phyloP scores from a whole-genome alignment of 352 stramenopile genomes.

The Globisporangium ultimum region DNA sequence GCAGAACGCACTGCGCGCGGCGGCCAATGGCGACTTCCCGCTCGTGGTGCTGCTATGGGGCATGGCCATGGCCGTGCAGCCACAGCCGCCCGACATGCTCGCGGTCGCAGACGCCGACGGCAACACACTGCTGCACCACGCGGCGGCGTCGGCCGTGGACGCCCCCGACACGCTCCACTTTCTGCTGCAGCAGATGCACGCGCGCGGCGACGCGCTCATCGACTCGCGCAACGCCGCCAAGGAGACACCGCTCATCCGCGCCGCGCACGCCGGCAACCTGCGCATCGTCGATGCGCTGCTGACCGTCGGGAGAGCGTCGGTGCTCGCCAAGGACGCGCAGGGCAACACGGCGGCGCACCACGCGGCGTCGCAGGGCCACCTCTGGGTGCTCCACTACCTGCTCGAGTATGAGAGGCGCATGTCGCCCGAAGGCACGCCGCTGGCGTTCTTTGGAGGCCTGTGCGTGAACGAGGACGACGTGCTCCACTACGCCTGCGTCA shows the following conservation, averaged over 20 bases:
- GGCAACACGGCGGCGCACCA: slow-evolving; percentile 74
- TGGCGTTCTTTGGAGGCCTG: slow-evolving; percentile 25
- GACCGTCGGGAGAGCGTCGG: slow-evolving; percentile 40
- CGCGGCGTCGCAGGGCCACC: slow-evolving; percentile 59
- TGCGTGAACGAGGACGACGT: slow-evolving; percentile 33
- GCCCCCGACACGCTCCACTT: slow-evolving; percentile 74
- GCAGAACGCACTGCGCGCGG: slow-evolving; percentile 70
- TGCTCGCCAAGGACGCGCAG: slow-evolving; percentile 45
- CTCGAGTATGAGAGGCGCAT: slow-evolving; percentile 38
- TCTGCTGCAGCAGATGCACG: slow-evolving; percentile 68
- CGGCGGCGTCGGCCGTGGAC: slow-evolving; percentile 40
- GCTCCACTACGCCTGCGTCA: slow-evolving; percentile 56
- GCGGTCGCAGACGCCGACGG: slow-evolving; percentile 33
- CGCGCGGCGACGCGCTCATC: slow-evolving; percentile 28
- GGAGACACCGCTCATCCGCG: slow-evolving; percentile 79
- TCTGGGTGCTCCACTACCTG: slow-evolving; percentile 76
- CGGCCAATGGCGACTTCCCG: slow-evolving; percentile 79
- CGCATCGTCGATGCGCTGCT: slow-evolving; percentile 57
- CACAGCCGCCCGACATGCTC: slow-evolving; percentile 47
- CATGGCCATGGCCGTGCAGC: slow-evolving; percentile 73
- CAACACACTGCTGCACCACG: slow-evolving; percentile 67
- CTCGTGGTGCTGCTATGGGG: slow-evolving; percentile 84
- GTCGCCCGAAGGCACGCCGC: background rate
- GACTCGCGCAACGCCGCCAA: slow-evolving; percentile 51
- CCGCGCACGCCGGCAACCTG: slow-evolving; percentile 67